These are phyloP conservation scores for Sicyos baderoa DNA, from an alignment of 306 rosid genomes.

Conservation along the genomic window DNA sequence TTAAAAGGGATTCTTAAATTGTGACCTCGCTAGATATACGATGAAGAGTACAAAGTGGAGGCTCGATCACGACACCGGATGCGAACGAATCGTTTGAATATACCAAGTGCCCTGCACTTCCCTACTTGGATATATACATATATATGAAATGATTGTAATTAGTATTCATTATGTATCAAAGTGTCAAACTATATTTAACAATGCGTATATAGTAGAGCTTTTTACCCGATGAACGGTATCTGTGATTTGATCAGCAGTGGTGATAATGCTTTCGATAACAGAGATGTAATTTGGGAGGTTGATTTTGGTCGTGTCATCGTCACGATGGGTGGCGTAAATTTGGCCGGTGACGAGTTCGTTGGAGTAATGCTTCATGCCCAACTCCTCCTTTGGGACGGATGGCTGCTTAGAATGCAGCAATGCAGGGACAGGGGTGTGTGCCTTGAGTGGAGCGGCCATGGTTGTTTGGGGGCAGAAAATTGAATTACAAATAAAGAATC, in stretches of 20 bases:
- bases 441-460: not conserved
- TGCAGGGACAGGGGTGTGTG: not conserved
- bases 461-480: not conserved
- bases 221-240: slow-evolving; percentile 1
- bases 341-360: slow-evolving; percentile 4
- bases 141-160: not conserved
- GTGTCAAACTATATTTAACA: not conserved
- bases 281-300: not conserved
- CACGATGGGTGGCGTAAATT: slow-evolving; percentile 11
- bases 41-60: slow-evolving; percentile 8
- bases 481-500: not conserved
- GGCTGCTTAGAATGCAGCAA: slow-evolving; percentile 14
- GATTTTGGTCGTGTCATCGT: slow-evolving; percentile 2
- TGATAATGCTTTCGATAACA: not conserved
- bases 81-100: slow-evolving; percentile 6
- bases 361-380: not conserved
- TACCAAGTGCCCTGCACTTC: not conserved
- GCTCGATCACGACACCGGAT: slow-evolving; percentile 10
- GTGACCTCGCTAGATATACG: slow-evolving; percentile 13
- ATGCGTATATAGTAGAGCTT: not conserved
- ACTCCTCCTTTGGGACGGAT: not conserved
- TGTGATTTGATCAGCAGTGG: not conserved
- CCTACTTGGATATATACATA: not conserved
- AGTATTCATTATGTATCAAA: not conserved
- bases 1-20: not conserved